Base-by-base conservation (phyloP, 106 monocot genomes). In the Dendrobium chrysotoxum region DNA sequence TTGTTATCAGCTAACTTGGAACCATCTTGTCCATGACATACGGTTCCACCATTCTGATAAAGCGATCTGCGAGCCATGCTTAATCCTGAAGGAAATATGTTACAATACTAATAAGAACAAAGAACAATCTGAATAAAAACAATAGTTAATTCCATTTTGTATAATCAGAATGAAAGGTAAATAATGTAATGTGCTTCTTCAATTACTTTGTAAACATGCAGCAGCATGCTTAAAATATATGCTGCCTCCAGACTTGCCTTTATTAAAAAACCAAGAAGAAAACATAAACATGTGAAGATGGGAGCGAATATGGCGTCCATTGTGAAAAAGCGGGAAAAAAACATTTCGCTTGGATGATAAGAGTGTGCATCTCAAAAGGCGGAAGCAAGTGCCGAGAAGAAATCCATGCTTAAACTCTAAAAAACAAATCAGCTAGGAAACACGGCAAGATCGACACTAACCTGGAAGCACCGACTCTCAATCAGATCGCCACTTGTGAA, bases 31-130 rank as follows among this genome's bases (percentile, higher is more conserved):
- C 12, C 25, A 41, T 23, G 25, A 35, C 71, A 39, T 57, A 17
- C 72, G 20, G 28, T 39, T 25, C 31, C 39, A 21, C 81, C 75
- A 26, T 47, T 28, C 50, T 26, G 30, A n/a, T 1, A 18, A 31
- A 28, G n/a, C 16, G 15, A 28, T 82, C 46, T 50, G 6, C 82
- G 4, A 21, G 50, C 1, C 82, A 82, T 82, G 18, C 28, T 65
- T 75, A 75, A 47, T 65, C 82, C 77, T 76, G 46, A 66, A 47
- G 1, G 7, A 44, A 39, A 50, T 75, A 50, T 4, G 13, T 74
- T 40, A 4, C 4, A 10, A 46, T 13, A 28, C 8, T 53, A 15
- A 77, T 77, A 12, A 77, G 13, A 39, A 53, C 39, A 26, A 77
- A 26, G 2, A 53, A 47, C 23, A 75, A 15, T 46, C 5, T 0